Evolutionary conservation across 495 filamentous ascomycete species (phyloP).

Genomic region (Immersiella caudata): DNA sequence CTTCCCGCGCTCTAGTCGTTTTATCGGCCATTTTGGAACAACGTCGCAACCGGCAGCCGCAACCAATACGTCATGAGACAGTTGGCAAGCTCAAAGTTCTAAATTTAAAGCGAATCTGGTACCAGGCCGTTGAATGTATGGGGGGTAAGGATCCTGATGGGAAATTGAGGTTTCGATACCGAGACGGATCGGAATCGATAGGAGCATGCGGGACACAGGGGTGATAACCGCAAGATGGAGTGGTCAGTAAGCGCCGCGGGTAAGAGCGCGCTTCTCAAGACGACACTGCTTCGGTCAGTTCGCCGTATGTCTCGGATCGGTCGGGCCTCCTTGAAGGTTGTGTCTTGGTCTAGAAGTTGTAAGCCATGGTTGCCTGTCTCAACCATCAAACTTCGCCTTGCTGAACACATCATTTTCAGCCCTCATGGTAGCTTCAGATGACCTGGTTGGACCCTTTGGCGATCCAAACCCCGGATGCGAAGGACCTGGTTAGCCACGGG

Average conservation of each 20-base stretch:
- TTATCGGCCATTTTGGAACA: background rate
- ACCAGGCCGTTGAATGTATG: background rate
- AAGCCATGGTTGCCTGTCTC: no score
- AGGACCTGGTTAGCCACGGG: background rate
- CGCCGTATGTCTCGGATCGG: background rate
- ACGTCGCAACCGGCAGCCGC: background rate
- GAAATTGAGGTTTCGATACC: background rate
- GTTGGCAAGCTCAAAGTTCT: background rate
- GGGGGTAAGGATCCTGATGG: background rate
- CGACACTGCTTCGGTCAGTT: no score
- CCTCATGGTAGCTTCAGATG: background rate
- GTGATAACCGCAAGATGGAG: background rate
- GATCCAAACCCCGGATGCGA: background rate
- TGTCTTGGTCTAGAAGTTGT: no score
- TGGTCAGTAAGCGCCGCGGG: background rate
- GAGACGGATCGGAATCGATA: background rate
- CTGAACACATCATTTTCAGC: background rate
- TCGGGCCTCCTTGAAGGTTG: background rate
- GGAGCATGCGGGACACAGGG: background rate
- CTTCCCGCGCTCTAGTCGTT: background rate
- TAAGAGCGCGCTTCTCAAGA: background rate
- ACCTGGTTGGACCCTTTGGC: background rate
- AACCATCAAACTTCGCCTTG: no score
- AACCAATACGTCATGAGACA: background rate
- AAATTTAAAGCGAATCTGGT: background rate